phyloP scores from a whole-genome alignment of 768 basidiomycete genomes.

The Tylopilus subfusipes region DNA sequence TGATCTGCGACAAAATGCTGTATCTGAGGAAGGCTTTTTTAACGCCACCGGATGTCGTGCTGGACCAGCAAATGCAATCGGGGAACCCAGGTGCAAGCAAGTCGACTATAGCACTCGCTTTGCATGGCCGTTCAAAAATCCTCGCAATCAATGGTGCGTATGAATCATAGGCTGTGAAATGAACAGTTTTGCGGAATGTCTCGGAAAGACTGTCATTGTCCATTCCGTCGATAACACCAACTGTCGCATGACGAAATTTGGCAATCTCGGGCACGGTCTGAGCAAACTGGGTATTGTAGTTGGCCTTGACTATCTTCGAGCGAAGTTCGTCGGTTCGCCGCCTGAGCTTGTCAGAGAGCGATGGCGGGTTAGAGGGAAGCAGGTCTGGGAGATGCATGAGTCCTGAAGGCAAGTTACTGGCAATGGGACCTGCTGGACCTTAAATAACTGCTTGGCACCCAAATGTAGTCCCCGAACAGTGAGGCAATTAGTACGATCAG shows the following conservation, averaged over 20 bases:
- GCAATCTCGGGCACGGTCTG: background rate
- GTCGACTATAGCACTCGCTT: background rate
- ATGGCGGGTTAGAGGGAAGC: background rate
- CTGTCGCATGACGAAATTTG: background rate
- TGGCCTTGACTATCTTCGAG: background rate
- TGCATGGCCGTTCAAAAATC: constrained; percentile 6
- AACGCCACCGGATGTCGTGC: constrained; percentile 15
- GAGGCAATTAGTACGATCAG: no score
- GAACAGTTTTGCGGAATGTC: constrained; percentile 7
- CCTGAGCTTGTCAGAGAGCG: background rate
- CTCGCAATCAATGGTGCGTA: constrained; percentile 14
- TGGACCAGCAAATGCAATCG: constrained; percentile 11
- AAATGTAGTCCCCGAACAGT: no score
- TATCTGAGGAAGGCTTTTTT: constrained; percentile 14
- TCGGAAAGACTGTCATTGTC: constrained; percentile 2
- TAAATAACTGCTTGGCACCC: no score
- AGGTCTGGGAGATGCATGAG: background rate
- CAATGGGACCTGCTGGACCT: no score
- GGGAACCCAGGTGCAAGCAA: constrained; percentile 19
- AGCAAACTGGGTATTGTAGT: constrained; percentile 3
- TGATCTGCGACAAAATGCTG: background rate
- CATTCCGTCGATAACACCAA: background rate
- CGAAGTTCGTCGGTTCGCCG: background rate
- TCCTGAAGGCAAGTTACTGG: no score
- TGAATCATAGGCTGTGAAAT: constrained; percentile 12